Base-by-base conservation (phyloP, 192 early-diverging fungal species). In the Linnemannia schmuckeri region DNA sequence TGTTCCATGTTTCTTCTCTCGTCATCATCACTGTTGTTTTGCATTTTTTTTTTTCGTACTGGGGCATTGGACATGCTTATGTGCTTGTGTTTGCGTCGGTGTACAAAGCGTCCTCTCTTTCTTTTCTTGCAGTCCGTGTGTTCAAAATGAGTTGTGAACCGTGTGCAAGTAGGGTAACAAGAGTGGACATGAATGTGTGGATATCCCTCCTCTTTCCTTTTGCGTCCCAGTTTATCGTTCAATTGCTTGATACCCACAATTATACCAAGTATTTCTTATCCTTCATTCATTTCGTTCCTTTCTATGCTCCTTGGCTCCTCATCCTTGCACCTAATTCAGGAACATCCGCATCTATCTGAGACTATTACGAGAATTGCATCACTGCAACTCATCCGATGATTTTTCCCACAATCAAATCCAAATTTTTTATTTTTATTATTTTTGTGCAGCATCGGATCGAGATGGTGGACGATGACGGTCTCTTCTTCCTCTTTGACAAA, bases 341-440 rank as follows among this genome's bases (percentile, higher is more conserved):
- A 66, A 66, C 61, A 66, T 66, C 27, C 61, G 8, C 27, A 66
- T 35, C 61, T 66, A 66, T 66, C 61, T 66, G 61, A 66, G 61
- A 66, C 61, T 66, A 13, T 13, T 33, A 66, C 12, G 61, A 66
- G 27, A 27, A 66, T 33, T 20, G 49, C 49, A 52, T 66, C 61
- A 66, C n/a, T 35, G 49, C 10, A 44, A 44, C 1, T 20, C 49
- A 52, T 66, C 61, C 61, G 61, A 66, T 66, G 10, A 66, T 30
- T 66, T 15, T 66, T 66, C 61, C 61, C 61, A 66, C 61, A 66
- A 66, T 66, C 30, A 27, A 66, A 22, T 6, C 20, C 4, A 52
- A 37, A 37, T 54, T 54, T 54, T 54, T 33, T 33, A 17, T 33
- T 49, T 49, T 49, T 52, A 22, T 52, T 46, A 46, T 12, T 1